Percentiles rank a stretch among this genome's conserved stretches.
Evolutionary conservation across 768 basidiomycete species (phyloP).

Genomic region (Cubamyces lactineus): DNA sequence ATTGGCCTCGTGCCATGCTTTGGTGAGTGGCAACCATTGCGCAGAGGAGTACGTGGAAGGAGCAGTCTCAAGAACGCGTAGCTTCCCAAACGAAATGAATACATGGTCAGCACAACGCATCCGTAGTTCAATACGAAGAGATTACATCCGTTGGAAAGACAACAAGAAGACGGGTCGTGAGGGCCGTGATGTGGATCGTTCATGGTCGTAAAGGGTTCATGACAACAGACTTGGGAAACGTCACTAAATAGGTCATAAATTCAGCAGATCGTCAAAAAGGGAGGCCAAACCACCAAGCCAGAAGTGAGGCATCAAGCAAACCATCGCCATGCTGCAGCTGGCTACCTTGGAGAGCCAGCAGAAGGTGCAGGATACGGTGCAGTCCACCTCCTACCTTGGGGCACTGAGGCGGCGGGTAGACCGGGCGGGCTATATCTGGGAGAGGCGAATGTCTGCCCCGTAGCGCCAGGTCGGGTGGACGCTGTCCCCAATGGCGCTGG

Average conservation of each 20-base stretch:
- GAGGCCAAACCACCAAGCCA: not conserved
- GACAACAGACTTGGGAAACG: not conserved
- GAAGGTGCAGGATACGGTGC: not conserved
- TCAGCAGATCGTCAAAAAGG: not conserved
- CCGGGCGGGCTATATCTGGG: slow-evolving; percentile 10
- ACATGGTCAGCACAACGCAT: not conserved
- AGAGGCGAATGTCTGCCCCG: not conserved
- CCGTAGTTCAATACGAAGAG: not conserved
- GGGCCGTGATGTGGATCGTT: not conserved
- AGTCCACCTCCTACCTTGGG: slow-evolving; percentile 1
- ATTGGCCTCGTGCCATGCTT: too few relatives aligned
- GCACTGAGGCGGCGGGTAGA: not conserved
- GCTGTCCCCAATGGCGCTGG: slow-evolving; percentile 29
- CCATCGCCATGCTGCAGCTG: too few relatives aligned
- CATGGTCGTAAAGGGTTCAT: slow-evolving; percentile 1
- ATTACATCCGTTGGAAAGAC: not conserved
- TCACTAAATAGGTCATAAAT: slow-evolving; percentile 22
- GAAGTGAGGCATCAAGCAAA: not conserved
- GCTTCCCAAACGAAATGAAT: not conserved
- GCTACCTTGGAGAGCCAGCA: not conserved
- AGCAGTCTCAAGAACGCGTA: too few relatives aligned
- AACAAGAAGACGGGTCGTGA: not conserved
- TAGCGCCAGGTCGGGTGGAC: not conserved
- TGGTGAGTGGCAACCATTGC: too few relatives aligned
- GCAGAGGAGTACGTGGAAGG: too few relatives aligned